phyloP scores from a whole-genome alignment of 2,329 filamentous ascomycete genomes.

The Verticillium tricorpus region DNA sequence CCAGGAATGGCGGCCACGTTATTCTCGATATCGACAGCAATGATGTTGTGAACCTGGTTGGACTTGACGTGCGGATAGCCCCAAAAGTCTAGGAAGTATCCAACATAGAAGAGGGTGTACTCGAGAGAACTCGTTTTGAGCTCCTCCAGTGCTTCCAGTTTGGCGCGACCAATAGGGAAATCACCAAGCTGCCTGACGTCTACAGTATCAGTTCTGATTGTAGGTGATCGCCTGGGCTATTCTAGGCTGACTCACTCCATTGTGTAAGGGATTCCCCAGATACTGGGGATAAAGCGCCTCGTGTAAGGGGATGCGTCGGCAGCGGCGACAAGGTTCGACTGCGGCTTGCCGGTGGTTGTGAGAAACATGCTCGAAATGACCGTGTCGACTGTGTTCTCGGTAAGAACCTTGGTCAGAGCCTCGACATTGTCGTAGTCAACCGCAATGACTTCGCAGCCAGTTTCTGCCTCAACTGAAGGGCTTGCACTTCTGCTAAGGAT shows the following conservation, averaged over 20 bases:
- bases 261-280: slow-evolving; percentile 31
- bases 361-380: slow-evolving; percentile 37
- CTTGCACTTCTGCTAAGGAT: too few relatives aligned
- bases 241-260: slow-evolving; percentile 18
- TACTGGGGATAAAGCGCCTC: slow-evolving; percentile 36
- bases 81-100: slow-evolving; percentile 43
- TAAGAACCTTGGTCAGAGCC: slow-evolving; percentile 17
- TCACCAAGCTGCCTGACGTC: too few relatives aligned
- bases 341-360: slow-evolving; percentile 18
- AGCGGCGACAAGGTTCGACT: slow-evolving; percentile 39
- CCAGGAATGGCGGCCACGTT: slow-evolving; percentile 44
- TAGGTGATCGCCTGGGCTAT: too few relatives aligned
- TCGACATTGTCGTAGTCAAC: slow-evolving; percentile 23
- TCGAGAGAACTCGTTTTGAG: slow-evolving; percentile 28
- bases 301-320: slow-evolving; percentile 32
- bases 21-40: slow-evolving; percentile 38
- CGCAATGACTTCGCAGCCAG: slow-evolving; percentile 10
- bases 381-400: slow-evolving; percentile 34
- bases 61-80: slow-evolving; percentile 30
- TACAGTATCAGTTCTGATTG: too few relatives aligned
- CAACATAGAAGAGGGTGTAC: slow-evolving; percentile 32
- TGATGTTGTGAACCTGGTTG: slow-evolving; percentile 31
- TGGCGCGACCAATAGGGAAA: slow-evolving; percentile 4
- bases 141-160: slow-evolving; percentile 11
- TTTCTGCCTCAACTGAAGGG: background rate